Base-by-base conservation (phyloP, 768 basidiomycete species). In the Hypholoma sublateritium region DNA sequence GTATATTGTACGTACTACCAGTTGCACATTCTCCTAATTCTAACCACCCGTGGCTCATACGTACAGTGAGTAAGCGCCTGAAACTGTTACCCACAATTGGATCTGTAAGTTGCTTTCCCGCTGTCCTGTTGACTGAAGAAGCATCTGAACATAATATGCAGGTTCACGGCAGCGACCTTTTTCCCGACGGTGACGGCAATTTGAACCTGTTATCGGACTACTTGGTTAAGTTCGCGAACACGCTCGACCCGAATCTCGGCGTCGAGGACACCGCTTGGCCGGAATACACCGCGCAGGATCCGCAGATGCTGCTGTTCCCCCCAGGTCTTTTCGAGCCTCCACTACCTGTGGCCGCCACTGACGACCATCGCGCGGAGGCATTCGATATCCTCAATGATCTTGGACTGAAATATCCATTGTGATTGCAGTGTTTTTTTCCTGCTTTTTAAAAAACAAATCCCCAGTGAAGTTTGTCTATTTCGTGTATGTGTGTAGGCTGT, bases 1-100 rank as follows among this genome's bases (percentile, higher is more conserved):
- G 64, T 70, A 1, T 81, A 74, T 62, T 86, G 86, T 86, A 53
- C 50, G 84, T 67, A 25, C 34, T 28, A 28, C 25, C 3, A 7
- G 7, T 28, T 4, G 3, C 7, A 28, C 32, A 25, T 25, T 46
- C n/a, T 0, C 13, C 12, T 22, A 9, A 13, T 24, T 17, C 24
- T 32, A 3, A 14, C 25, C 22, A 53, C 7, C 25, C n/a, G 24
- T 8, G 14, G n/a, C 13, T 24, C 1, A 1, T 37, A 24, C 17
- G 51, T 24, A 25, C 37, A 53, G 51, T 43, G 51, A 53, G 51
- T 5, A 53, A 39, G 25, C 25, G 28, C 6, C 12, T 39, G 16
- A 53, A 53, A 17, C 4, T 13, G 12, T 11, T 44, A 8, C 42
- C 51, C 16, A 14, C 14, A 14, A 19, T 53, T 22, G 51, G 51